Percentiles rank a stretch among this genome's conserved stretches.
These are phyloP conservation scores for Phaeophleospora eucalypticola DNA, from an alignment of 2,329 filamentous ascomycete species.

Conservation along the genomic window DNA sequence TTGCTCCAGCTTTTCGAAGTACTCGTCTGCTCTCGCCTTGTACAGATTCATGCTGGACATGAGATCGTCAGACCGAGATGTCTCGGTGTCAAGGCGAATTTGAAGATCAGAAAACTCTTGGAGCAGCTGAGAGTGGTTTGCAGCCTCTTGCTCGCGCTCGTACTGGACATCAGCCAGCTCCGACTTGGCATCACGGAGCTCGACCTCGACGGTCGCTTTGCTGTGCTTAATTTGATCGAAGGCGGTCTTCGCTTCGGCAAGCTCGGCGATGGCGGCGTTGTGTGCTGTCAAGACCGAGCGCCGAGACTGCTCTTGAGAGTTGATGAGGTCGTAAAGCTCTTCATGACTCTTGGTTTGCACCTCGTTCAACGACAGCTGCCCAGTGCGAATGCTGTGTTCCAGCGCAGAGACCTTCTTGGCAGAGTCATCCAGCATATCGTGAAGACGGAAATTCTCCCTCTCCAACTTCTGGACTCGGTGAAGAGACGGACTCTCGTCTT, in stretches of 20 bases:
- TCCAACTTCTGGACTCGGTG: constrained; percentile 86
- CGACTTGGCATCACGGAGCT: constrained; percentile 76
- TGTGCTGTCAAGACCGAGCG: constrained; percentile 77
- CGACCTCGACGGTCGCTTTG: constrained; percentile 74
- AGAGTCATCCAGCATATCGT: constrained; percentile 93
- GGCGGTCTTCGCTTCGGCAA: constrained; percentile 79
- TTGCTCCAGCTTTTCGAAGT: constrained; percentile 95
- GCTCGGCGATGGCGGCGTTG: constrained; percentile 77
- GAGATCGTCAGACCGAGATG: constrained; percentile 78
- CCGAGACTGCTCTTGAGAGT: constrained; percentile 85
- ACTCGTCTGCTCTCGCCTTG: constrained; percentile 88
- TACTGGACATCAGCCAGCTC: constrained; percentile 77
- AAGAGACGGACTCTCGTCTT: constrained; percentile 73
- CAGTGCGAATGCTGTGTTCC: constrained; percentile 80
- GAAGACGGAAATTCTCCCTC: constrained; percentile 82
- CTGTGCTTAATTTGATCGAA: constrained; percentile 83
- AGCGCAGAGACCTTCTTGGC: constrained; percentile 84
- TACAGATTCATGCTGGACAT: constrained; percentile 80
- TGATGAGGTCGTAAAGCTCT: constrained; percentile 87
- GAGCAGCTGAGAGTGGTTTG: constrained; percentile 81
- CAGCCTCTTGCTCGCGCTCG: constrained; percentile 78
- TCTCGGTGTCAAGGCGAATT: constrained; percentile 84
- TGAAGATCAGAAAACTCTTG: constrained; percentile 92
- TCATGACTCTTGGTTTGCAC: constrained; percentile 91
- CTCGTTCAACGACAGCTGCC: constrained; percentile 83